Evolutionary conservation across 345 rosid genomes (phyloP).

Genomic region (Hypericum androsaemum): DNA sequence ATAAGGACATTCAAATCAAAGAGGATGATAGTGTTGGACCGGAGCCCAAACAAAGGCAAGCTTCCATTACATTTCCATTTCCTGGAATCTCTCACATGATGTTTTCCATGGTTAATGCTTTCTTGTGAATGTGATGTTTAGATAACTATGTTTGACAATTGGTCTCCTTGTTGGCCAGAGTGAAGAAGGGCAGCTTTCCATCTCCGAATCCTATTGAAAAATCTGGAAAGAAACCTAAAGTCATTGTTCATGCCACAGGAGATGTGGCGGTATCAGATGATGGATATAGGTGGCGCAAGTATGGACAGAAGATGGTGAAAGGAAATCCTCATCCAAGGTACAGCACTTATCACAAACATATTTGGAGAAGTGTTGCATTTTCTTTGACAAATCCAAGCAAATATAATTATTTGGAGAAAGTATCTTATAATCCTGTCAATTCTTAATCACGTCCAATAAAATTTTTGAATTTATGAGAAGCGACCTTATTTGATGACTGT

Average conservation of each 20-base stretch:
- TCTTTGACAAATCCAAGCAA: too few relatives aligned
- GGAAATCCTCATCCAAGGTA: conserved; percentile 90
- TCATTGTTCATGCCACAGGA: conserved; percentile 77
- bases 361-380: too few relatives aligned
- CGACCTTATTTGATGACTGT: too few relatives aligned
- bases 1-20: conserved; percentile 8
- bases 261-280: conserved; percentile 89
- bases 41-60: conserved; percentile 6
- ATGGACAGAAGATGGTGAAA: conserved; percentile 96
- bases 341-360: conserved; percentile 2
- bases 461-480: too few relatives aligned
- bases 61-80: not conserved
- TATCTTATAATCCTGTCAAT: too few relatives aligned
- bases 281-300: conserved; percentile 96
- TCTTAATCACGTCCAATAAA: too few relatives aligned
- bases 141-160: not conserved
- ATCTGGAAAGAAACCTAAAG: conserved; percentile 62
- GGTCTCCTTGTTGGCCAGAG: conserved; percentile 30
- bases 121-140: too few relatives aligned
- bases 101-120: too few relatives aligned
- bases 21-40: conserved; percentile 10
- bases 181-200: conserved; percentile 37
- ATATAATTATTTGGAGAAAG: too few relatives aligned
- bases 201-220: conserved; percentile 33
- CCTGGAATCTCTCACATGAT: not conserved